Percentiles rank a stretch among this genome's conserved stretches.
phyloP scores from a whole-genome alignment of 2,329 filamentous ascomycete genomes.

The Emergomyces pasteurianus region DNA sequence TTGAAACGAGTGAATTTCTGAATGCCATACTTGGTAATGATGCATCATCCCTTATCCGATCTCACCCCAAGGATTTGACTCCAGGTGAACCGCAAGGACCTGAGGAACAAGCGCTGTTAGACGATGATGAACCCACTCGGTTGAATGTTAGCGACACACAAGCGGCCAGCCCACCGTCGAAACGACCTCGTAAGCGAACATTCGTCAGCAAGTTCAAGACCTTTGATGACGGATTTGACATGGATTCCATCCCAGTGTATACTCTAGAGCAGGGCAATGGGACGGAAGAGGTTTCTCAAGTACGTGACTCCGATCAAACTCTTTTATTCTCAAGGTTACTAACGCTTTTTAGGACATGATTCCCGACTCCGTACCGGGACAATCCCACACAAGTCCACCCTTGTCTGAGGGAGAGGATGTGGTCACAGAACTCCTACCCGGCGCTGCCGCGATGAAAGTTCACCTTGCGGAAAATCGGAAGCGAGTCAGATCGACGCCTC shows the following conservation, averaged over 20 bases:
- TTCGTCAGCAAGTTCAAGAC: constrained; percentile 52
- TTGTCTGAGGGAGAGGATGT: constrained; percentile 39
- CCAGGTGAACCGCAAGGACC: constrained; percentile 2
- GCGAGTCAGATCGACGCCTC: constrained; percentile 15
- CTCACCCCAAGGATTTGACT: constrained; percentile 35
- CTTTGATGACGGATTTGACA: constrained; percentile 52
- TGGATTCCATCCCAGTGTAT: constrained; percentile 28
- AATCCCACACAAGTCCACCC: constrained; percentile 18
- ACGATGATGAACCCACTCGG: background rate
- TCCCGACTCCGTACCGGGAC: constrained; percentile 12
- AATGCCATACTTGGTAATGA: constrained; percentile 79
- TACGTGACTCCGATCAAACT: constrained; percentile 1
- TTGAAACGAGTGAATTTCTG: constrained; percentile 84
- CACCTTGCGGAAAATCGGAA: constrained; percentile 50
- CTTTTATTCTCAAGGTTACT: background rate
- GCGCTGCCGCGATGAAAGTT: constrained; percentile 66
- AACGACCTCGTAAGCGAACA: constrained; percentile 17
- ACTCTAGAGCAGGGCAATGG: constrained; percentile 16
- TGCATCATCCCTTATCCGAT: constrained; percentile 56
- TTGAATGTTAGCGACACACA: constrained; percentile 9
- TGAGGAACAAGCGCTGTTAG: background rate
- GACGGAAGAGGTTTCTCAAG: constrained; percentile 8
- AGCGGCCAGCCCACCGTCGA: constrained; percentile 10
- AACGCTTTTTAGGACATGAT: constrained; percentile 1
- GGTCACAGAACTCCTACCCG: constrained; percentile 63